Conservation (phyloP, 768 basidiomycete genomes). For the Lactarius pseudohatsudake region DNA sequence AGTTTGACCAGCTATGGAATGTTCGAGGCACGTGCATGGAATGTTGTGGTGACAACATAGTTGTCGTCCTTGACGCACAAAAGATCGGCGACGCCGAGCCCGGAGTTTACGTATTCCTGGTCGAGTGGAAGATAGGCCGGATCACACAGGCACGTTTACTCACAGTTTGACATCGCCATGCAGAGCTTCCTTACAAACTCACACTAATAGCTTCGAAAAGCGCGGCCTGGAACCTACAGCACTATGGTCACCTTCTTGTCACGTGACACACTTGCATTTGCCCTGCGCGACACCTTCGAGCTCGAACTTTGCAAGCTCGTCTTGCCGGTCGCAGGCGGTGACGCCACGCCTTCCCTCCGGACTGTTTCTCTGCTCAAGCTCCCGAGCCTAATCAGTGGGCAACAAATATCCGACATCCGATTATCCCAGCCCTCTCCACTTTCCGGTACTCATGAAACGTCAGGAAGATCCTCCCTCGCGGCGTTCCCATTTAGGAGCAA, state of each 20-base stretch:
- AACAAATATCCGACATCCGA: conserved; percentile 7
- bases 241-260: conserved; percentile 18
- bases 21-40: conserved; percentile 8
- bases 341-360: conserved; percentile 1
- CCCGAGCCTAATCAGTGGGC: conserved; percentile 6
- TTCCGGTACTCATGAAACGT: neutral
- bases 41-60: conserved; percentile 21
- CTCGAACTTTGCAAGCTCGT: conserved; percentile 15
- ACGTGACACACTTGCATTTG: conserved; percentile 6
- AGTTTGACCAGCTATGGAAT: conserved; percentile 4
- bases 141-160: conserved; percentile 13
- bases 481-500: conserved; percentile 19
- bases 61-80: conserved; percentile 11
- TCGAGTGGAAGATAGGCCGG: conserved; percentile 18
- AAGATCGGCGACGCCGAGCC: neutral
- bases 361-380: conserved; percentile 12
- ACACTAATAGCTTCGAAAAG: conserved; percentile 3
- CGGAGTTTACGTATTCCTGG: conserved; percentile 10
- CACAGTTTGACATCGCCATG: neutral
- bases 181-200: neutral
- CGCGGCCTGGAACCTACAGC: neutral
- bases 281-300: neutral
- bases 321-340: neutral
- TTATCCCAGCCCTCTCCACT: conserved; percentile 15
- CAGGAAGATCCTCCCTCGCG: neutral